Conservation (phyloP, 345 rosid species). For the Brassica napus region DNA sequence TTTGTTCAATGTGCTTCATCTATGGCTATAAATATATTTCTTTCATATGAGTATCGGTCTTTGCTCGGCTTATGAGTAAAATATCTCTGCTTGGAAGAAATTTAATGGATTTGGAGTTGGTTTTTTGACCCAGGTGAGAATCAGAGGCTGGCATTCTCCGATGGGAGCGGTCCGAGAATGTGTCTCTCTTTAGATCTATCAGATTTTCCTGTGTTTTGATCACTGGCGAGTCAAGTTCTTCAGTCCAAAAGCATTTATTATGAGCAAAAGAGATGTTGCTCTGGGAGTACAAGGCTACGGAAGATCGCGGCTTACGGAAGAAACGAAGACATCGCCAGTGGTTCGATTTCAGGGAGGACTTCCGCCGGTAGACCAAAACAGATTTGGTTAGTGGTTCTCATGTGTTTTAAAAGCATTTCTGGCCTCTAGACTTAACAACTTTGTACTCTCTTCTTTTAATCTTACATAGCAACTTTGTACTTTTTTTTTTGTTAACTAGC, state of each 20-base stretch:
- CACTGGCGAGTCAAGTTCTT: too few relatives aligned
- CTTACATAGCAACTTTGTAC: background rate
- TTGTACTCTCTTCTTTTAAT: background rate
- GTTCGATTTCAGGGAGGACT: background rate
- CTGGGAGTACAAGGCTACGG: background rate
- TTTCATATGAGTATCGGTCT: background rate
- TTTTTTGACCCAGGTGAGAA: background rate
- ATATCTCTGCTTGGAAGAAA: background rate
- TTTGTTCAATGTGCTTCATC: background rate
- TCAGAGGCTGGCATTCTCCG: background rate
- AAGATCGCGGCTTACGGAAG: background rate
- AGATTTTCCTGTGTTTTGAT: too few relatives aligned
- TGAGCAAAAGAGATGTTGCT: too few relatives aligned
- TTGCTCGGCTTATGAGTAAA: background rate
- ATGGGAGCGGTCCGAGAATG: background rate
- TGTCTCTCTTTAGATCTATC: background rate
- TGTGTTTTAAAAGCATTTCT: background rate
- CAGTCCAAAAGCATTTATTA: too few relatives aligned
- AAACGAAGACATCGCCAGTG: background rate
- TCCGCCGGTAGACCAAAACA: background rate
- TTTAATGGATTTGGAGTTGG: background rate
- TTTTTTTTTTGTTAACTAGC: too few relatives aligned
- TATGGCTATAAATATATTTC: background rate
- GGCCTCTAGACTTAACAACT: background rate
- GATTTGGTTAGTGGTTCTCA: background rate